These are phyloP conservation scores for Penicillium diatomitis DNA, from an alignment of 495 filamentous ascomycete genomes.

Conservation along the genomic window DNA sequence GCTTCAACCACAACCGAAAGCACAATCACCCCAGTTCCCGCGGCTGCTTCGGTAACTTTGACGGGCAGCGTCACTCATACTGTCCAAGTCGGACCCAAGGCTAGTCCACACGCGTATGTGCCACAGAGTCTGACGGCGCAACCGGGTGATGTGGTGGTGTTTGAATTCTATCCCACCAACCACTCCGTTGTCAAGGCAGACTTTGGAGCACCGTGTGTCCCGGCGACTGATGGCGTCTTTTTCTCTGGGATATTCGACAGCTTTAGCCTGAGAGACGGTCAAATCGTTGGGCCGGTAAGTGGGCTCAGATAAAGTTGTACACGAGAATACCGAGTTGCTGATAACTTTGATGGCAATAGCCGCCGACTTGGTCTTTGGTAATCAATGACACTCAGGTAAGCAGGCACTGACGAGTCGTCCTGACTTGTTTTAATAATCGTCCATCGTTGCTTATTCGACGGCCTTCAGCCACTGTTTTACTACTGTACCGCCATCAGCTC, in stretches of 20 bases:
- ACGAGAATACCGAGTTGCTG: not conserved
- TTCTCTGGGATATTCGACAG: conserved; percentile 27
- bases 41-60: conserved; percentile 7
- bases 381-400: conserved; percentile 28
- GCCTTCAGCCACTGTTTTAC: conserved; percentile 27
- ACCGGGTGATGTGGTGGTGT: conserved; percentile 47
- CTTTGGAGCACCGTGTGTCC: conserved; percentile 48
- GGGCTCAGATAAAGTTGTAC: not conserved
- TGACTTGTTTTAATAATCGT: not conserved
- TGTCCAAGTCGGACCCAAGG: conserved; percentile 39
- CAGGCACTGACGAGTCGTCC: not conserved
- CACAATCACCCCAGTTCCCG: conserved; percentile 1
- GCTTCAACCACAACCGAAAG: conserved; percentile 1
- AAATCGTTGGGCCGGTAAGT: conserved; percentile 21
- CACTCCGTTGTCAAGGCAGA: conserved; percentile 53
- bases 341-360: conserved; percentile 2
- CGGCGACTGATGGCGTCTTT: conserved; percentile 33
- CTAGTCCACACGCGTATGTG: conserved; percentile 38
- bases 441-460: conserved; percentile 1
- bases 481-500: conserved; percentile 34
- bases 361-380: conserved; percentile 28
- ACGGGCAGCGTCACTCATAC: conserved; percentile 32
- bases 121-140: conserved; percentile 43
- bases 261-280: conserved; percentile 21
- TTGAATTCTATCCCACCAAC: conserved; percentile 53